phyloP scores from a whole-genome alignment of 768 basidiomycete genomes.

The Porpolomopsis calyptriformis region DNA sequence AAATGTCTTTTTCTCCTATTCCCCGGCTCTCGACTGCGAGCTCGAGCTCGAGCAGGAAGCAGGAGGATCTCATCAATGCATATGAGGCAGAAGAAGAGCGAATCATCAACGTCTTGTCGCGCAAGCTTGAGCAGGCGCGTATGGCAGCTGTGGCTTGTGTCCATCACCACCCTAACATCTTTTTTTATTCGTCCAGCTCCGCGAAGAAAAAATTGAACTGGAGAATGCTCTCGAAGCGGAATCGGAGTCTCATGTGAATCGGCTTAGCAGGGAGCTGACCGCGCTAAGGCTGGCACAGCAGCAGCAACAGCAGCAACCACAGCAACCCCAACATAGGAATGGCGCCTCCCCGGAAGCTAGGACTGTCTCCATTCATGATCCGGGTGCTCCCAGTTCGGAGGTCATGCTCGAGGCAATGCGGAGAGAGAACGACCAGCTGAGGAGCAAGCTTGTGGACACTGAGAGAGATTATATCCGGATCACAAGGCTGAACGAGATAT shows the following conservation, averaged over 20 bases:
- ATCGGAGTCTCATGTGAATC: conserved; percentile 76
- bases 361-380: conserved; percentile 17
- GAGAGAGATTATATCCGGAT: conserved; percentile 72
- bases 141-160: background rate
- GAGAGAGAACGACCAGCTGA: conserved; percentile 67
- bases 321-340: conserved; percentile 16
- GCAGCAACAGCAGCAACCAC: conserved; percentile 30
- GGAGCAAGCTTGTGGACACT: conserved; percentile 56
- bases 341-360: conserved; percentile 26
- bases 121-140: conserved; percentile 74
- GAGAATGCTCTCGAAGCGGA: conserved; percentile 80
- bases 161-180: background rate
- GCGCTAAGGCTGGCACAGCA: conserved; percentile 53
- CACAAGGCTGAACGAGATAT: conserved; percentile 68
- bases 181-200: conserved; percentile 35
- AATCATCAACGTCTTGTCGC: conserved; percentile 71
- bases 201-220: conserved; percentile 75
- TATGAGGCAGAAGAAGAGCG: conserved; percentile 88
- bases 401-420: conserved; percentile 67
- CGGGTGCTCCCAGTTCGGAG: conserved; percentile 35
- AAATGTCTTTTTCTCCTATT: conserved; percentile 55
- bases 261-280: conserved; percentile 59
- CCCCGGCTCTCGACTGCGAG: conserved; percentile 47
- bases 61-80: conserved; percentile 76
- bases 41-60: conserved; percentile 43